Conservation (phyloP, 768 basidiomycete genomes). For the Paxillus involutus region DNA sequence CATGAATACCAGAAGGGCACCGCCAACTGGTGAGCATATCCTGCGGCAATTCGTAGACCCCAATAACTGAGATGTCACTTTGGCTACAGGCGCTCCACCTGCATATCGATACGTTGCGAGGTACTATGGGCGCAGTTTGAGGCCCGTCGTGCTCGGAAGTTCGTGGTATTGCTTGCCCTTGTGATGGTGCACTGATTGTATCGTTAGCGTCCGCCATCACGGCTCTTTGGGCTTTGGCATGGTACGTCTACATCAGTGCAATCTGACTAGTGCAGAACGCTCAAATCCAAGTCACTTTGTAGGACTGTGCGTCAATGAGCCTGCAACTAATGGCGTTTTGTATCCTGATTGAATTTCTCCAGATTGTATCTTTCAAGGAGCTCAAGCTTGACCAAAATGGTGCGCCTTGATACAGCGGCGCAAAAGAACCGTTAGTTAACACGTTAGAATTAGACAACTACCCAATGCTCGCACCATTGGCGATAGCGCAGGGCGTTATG, state of each 20-base stretch:
- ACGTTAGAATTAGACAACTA: slow-evolving; percentile 34
- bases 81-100: slow-evolving; percentile 46
- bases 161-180: slow-evolving; percentile 26
- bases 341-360: slow-evolving; percentile 1
- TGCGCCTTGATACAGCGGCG: slow-evolving; percentile 31
- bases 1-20: slow-evolving; percentile 16
- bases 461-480: slow-evolving; percentile 50
- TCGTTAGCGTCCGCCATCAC: slow-evolving; percentile 40
- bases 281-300: neutral
- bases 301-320: slow-evolving; percentile 23
- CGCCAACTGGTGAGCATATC: slow-evolving; percentile 12
- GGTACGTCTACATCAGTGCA: slow-evolving; percentile 43
- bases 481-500: slow-evolving; percentile 59
- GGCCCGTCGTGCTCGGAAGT: slow-evolving; percentile 56
- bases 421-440: neutral
- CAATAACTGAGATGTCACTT: neutral
- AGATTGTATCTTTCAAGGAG: slow-evolving; percentile 67
- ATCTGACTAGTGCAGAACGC: neutral
- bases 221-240: slow-evolving; percentile 60
- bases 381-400: slow-evolving; percentile 46
- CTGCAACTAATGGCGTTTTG: neutral
- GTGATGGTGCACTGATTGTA: neutral
- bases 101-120: slow-evolving; percentile 60
- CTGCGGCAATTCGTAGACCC: neutral
- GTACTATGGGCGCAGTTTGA: slow-evolving; percentile 54